A percentile compares a stretch with the other conserved stretches of the same genome.
These are phyloP conservation scores for sunflower (Helianthus annuus) DNA, from an alignment of 129 eudicot species.

Conservation along the genomic window HanXRQr2.0-SUNRISE NC_035437.2:89203534-89204033, in stretches of 20 bases:
- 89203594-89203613: background rate
- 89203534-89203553: constrained; percentile 85
- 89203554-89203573: constrained; percentile 79
- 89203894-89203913: too few relatives aligned
- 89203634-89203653: constrained; percentile 54
- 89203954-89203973: too few relatives aligned
- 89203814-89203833: too few relatives aligned
- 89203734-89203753: constrained; percentile 82
- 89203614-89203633: background rate
- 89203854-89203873: too few relatives aligned
- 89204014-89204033: background rate
- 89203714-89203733: constrained; percentile 80
- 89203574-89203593: constrained; percentile 13
- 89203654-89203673: constrained; percentile 91
- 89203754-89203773: constrained; percentile 91
- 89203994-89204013: background rate
- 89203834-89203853: too few relatives aligned
- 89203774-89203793: constrained; percentile 1
- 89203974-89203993: too few relatives aligned
- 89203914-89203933: too few relatives aligned
- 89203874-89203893: too few relatives aligned
- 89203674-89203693: constrained; percentile 78
- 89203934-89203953: too few relatives aligned
- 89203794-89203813: background rate
- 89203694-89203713: constrained; percentile 71